Evolutionary conservation across 768 basidiomycete genomes (phyloP), one percentile per base, ranked within the genome.

Genomic region (Tricholomella constricta): DNA sequence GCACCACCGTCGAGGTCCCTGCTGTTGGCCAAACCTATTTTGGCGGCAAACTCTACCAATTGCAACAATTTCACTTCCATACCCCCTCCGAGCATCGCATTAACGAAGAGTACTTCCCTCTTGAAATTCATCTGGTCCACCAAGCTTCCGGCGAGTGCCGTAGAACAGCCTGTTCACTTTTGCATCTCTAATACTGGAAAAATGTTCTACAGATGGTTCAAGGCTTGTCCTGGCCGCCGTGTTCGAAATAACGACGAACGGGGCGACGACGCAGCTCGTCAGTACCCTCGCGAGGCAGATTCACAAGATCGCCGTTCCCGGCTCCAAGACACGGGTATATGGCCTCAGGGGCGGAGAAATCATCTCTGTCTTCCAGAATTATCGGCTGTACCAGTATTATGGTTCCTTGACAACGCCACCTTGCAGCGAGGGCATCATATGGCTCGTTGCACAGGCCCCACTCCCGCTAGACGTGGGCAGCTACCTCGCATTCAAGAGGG

Each of bases 351-450:
- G 20, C 9, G 15, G 19, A 6, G 46, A 41, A 36, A 9, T 54
- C 12, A 26, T 48, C 31, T 12, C n/a, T 32, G 22, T 36, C 19
- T 48, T 48, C 32, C 40, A 43, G 36, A 44, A 37, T 2, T 7
- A 9, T 7, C 48, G 34, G 2, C 25, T 55, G 19, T 50, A n/a
- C 12, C 44, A 51, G 17, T 55, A 55, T 23, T n/a, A 23, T 9
- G 54, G 54, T 17, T 55, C 54, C 5, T 42, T 55, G 43, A 55
- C 54, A 3, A 55, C 54, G 25, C 54, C 54, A 20, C 54, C 54
- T 7, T 55, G 54, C 48, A 51, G 34, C 14, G 48, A 55, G 27
- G 54, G 48, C 31, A 22, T 55, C 29, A 51, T 31, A 8, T 55
- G 48, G 48, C 43, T 55, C 29, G 35, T 55, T 14, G 27, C 48